A percentile compares a stretch with the other conserved stretches of the same genome.
Conservation (phyloP, 2,329 filamentous ascomycete species). For the Colletotrichum simmondsii region DNA sequence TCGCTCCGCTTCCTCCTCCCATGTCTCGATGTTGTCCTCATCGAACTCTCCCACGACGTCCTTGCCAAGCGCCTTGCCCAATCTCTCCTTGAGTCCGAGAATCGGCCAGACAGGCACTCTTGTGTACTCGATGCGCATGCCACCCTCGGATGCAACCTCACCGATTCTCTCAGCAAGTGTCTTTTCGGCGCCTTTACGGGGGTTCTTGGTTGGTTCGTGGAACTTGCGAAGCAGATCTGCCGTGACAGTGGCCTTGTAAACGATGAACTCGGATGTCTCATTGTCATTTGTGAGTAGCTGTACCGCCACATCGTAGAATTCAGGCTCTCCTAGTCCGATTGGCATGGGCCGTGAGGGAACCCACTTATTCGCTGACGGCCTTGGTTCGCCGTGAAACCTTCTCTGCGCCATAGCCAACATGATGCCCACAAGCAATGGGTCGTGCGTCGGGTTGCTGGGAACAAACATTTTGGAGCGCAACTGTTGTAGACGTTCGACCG, state of each 20-base stretch:
- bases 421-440: conserved; percentile 62
- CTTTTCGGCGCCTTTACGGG: conserved; percentile 24
- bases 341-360: conserved; percentile 16
- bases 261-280: conserved; percentile 59
- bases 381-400: conserved; percentile 55
- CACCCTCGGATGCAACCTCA: conserved; percentile 41
- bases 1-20: conserved; percentile 48
- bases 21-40: conserved; percentile 55
- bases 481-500: conserved; percentile 59
- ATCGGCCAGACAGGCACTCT: conserved; percentile 66
- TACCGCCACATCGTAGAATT: conserved; percentile 60
- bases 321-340: conserved; percentile 35
- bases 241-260: conserved; percentile 63
- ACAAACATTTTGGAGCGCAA: conserved; percentile 58
- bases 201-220: conserved; percentile 56
- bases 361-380: conserved; percentile 26
- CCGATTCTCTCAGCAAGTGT: conserved; percentile 20
- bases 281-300: conserved; percentile 63
- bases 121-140: conserved; percentile 58
- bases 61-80: conserved; percentile 63
- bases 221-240: conserved; percentile 61
- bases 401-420: conserved; percentile 68
- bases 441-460: conserved; percentile 60
- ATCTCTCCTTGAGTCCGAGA: conserved; percentile 64
- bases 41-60: conserved; percentile 59